Percentiles rank a stretch among this genome's conserved stretches.
phyloP scores from a whole-genome alignment of 768 basidiomycete species.

The Tubosaeta sp. region DNA sequence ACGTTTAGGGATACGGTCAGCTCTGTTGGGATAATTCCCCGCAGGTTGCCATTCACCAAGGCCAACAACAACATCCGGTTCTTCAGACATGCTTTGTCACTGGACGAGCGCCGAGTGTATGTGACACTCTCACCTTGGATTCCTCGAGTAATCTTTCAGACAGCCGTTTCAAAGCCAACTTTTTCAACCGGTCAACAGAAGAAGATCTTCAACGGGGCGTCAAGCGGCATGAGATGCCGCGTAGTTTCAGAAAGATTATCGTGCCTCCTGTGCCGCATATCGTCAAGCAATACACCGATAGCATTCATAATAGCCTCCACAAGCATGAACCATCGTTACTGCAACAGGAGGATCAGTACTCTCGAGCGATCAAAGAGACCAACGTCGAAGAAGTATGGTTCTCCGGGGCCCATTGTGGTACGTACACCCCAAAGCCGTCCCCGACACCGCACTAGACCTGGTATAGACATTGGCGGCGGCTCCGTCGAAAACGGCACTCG shows the following conservation, averaged over 20 bases:
- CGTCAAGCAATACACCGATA: background rate
- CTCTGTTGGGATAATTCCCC: conserved; percentile 65
- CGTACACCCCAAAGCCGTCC: conserved; percentile 9
- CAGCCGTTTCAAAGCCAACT: conserved; percentile 31
- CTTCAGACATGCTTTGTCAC: conserved; percentile 68
- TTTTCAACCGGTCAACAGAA: conserved; percentile 39
- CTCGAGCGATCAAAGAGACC: conserved; percentile 38
- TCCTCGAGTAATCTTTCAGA: conserved; percentile 1
- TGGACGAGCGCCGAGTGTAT: conserved; percentile 62
- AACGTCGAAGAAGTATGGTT: conserved; percentile 81
- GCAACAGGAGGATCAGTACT: conserved; percentile 42
- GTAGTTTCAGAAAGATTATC: conserved; percentile 24
- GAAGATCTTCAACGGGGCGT: conserved; percentile 42
- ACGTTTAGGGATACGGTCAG: conserved; percentile 62
- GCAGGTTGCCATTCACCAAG: conserved; percentile 60
- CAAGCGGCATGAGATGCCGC: conserved; percentile 48
- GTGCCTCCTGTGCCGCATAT: background rate
- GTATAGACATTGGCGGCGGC: conserved; percentile 72
- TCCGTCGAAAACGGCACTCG: conserved; percentile 53
- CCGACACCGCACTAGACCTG: background rate
- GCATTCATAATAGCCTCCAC: conserved; percentile 7
- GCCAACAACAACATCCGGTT: conserved; percentile 55
- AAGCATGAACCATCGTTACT: conserved; percentile 9
- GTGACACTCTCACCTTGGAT: conserved; percentile 15
- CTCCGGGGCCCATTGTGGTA: conserved; percentile 68